Evolutionary conservation across 1,284 basidiomycete species (phyloP), one percentile per base, ranked within the genome.

Genomic region (Puccinia coronata): DNA sequence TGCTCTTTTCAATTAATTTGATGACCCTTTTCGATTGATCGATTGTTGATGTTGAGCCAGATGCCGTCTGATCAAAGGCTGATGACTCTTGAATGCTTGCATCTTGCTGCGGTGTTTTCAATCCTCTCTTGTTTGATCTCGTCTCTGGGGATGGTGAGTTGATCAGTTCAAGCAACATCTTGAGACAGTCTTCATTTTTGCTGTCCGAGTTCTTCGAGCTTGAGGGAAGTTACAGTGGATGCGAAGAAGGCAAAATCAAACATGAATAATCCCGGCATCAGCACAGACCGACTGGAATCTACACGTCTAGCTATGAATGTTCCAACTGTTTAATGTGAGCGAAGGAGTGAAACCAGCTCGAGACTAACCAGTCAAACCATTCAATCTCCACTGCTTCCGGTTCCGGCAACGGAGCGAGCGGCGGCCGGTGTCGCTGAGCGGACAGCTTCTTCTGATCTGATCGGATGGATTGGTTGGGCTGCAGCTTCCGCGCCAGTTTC

Each of bases 171-270:
- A 47, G 23, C 49, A 55, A 49, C 6, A 28, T 71, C 20, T 31
- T 41, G 16, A 55, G 0, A 23, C 47, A 51, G 47, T 71, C 51
- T 55, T 71, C 51, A 34, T 71, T 71, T 36, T 71, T 71, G 4
- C 23, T 71, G 6, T 71, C 51, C 41, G 69, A 12, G 28, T 71
- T 71, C 69, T 71, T 47, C n/a, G 69, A 71, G 28, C 51, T 71
- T 55, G 41, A 71, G 43, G 25, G 69, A 3, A n/a, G 43, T 70
- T 25, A 31, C 34, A 4, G 28, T 71, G 41, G 34, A 47, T 43
- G 16, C 20, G 67, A 70, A 43, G 20, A 51, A 31, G 20, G 47
- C 39, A 31, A 36, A 2, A 11, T 16, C 9, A 47, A 31, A 23
- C 55, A 20, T 11, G 25, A 2, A 28, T 28, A n/a, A 34, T 31